Conservation (phyloP, 2,329 filamentous ascomycete genomes). For the Trichoderma koningiopsis region DNA sequence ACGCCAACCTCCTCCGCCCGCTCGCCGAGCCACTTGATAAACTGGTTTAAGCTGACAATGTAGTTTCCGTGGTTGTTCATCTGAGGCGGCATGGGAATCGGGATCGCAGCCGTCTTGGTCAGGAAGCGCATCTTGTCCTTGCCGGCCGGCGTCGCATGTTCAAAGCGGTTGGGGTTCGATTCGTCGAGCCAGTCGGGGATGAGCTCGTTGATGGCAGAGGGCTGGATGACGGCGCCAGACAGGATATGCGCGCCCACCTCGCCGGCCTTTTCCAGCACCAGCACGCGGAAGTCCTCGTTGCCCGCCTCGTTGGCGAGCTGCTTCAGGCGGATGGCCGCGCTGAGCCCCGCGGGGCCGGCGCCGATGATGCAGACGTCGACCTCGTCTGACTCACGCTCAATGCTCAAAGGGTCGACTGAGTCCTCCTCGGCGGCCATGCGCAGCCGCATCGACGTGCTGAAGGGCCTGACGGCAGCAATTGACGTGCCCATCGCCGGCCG, state of each 20-base stretch:
- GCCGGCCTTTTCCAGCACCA: slow-evolving; percentile 92
- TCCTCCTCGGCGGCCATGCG: slow-evolving; percentile 45
- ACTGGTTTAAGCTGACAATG: slow-evolving; percentile 92
- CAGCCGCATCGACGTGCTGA: slow-evolving; percentile 40
- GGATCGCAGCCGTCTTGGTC: slow-evolving; percentile 76
- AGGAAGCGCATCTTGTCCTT: slow-evolving; percentile 91
- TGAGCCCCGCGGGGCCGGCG: slow-evolving; percentile 90
- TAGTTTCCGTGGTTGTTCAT: slow-evolving; percentile 99
- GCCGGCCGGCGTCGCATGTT: slow-evolving; percentile 80
- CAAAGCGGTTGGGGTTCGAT: slow-evolving; percentile 84
- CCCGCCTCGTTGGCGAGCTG: slow-evolving; percentile 92
- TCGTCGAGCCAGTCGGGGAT: slow-evolving; percentile 92
- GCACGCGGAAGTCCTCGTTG: slow-evolving; percentile 92
- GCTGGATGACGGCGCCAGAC: slow-evolving; percentile 93
- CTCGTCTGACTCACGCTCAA: slow-evolving; percentile 87
- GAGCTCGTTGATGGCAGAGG: slow-evolving; percentile 82
- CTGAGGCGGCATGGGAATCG: slow-evolving; percentile 86
- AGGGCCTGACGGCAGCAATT: slow-evolving; percentile 36
- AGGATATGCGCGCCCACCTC: slow-evolving; percentile 94
- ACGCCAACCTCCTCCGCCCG: slow-evolving; percentile 95
- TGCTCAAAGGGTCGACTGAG: slow-evolving; percentile 63
- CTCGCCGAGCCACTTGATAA: slow-evolving; percentile 94
- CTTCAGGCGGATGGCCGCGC: slow-evolving; percentile 91
- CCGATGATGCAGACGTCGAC: slow-evolving; percentile 98
- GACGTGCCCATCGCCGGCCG: slow-evolving; percentile 30